phyloP scores from a whole-genome alignment of 2,329 filamentous ascomycete species.

The Venturia oleaginea region DNA sequence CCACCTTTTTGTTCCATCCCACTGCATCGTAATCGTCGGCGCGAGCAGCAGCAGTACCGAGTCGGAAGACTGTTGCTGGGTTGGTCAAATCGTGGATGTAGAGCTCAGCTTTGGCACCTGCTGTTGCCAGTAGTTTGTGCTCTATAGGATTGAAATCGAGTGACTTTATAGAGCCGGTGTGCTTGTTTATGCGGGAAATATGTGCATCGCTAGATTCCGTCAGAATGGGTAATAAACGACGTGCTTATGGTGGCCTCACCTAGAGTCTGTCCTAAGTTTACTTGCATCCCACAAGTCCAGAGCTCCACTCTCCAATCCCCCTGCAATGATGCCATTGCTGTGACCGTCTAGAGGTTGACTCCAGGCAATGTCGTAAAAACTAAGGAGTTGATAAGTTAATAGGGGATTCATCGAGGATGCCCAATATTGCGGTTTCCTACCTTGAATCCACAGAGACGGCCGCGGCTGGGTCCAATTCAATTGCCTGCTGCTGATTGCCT shows the following conservation, averaged over 20 bases:
- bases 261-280: slow-evolving; percentile 47
- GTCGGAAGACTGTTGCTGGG: slow-evolving; percentile 73
- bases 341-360: slow-evolving; percentile 69
- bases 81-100: slow-evolving; percentile 95
- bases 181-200: slow-evolving; percentile 79
- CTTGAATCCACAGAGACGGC: slow-evolving; percentile 83
- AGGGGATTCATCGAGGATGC: not conserved
- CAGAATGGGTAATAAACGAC: not conserved
- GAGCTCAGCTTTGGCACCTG: slow-evolving; percentile 88
- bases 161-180: slow-evolving; percentile 85
- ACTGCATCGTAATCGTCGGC: slow-evolving; percentile 93
- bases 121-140: slow-evolving; percentile 83
- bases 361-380: slow-evolving; percentile 98
- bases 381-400: slow-evolving; percentile 30
- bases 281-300: slow-evolving; percentile 90
- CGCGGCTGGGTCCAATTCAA: slow-evolving; percentile 77
- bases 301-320: slow-evolving; percentile 87
- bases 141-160: slow-evolving; percentile 94
- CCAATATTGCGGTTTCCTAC: slow-evolving; percentile 39
- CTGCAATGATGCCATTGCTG: slow-evolving; percentile 82
- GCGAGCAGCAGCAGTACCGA: slow-evolving; percentile 79
- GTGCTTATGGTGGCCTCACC: slow-evolving; percentile 31
- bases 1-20: slow-evolving; percentile 97
- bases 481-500: slow-evolving; percentile 54
- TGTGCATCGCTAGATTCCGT: slow-evolving; percentile 52